These are phyloP conservation scores for Tylopilus sp. DNA, from an alignment of 768 basidiomycete genomes.

Conservation along the genomic window DNA sequence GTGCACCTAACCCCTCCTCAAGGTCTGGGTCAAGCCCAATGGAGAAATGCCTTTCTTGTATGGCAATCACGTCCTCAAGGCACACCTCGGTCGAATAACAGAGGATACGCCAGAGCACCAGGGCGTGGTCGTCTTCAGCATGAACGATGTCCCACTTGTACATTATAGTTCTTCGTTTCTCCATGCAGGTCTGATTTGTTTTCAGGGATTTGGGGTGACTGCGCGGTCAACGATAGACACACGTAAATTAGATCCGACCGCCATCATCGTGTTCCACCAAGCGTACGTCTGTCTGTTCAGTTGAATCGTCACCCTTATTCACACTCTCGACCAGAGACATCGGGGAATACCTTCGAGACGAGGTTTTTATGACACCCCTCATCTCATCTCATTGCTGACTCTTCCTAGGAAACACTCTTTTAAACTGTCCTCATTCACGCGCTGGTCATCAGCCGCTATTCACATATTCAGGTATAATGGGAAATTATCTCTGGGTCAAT, in stretches of 20 bases:
- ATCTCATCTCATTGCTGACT: constrained; percentile 12
- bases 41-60: constrained; percentile 99
- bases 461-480: constrained; percentile 15
- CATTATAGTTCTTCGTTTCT: constrained; percentile 14
- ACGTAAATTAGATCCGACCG: constrained; percentile 93
- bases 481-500: constrained; percentile 12
- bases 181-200: constrained; percentile 6
- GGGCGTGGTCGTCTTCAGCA: constrained; percentile 94
- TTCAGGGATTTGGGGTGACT: constrained; percentile 95
- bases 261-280: constrained; percentile 98
- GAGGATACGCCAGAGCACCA: constrained; percentile 99
- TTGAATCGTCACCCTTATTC: constrained; percentile 2
- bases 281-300: constrained; percentile 47
- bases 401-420: constrained; percentile 71
- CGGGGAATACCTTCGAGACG: constrained; percentile 96
- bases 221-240: constrained; percentile 95
- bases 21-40: constrained; percentile 99
- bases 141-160: constrained; percentile 92
- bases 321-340: constrained; percentile 64
- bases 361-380: constrained; percentile 46
- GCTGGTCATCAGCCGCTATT: constrained; percentile 10
- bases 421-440: constrained; percentile 30
- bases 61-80: constrained; percentile 97
- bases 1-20: not conserved
- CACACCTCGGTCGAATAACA: constrained; percentile 97